Evolutionary conservation across 78 protist species (phyloP).

Genomic region (Dictyostelium purpureum): DNA sequence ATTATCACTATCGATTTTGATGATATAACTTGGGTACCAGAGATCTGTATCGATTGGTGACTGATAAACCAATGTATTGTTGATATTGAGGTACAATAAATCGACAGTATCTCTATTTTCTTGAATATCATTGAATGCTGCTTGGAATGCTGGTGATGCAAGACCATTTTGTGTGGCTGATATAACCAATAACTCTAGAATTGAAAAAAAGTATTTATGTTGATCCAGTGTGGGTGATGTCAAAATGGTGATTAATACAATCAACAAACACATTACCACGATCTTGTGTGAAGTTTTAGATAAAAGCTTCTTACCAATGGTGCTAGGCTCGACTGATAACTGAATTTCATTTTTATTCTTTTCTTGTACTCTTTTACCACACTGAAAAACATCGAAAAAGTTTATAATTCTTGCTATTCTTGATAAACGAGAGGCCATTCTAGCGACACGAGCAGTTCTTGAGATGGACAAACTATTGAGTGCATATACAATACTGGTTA

Average conservation of each 20-base stretch:
- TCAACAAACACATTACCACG: constrained; percentile 26
- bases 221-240: constrained; percentile 1
- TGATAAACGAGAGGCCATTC: constrained; percentile 59
- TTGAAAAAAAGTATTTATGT: background rate
- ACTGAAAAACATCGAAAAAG: constrained; percentile 28
- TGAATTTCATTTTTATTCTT: constrained; percentile 4
- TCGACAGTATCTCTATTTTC: background rate
- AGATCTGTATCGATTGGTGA: background rate
- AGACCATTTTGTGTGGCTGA: constrained; percentile 1
- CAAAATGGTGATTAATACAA: constrained; percentile 25
- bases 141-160: background rate
- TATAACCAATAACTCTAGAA: background rate
- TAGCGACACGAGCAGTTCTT: constrained; percentile 59
- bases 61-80: background rate
- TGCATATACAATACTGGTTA: background rate
- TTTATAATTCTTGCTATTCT: constrained; percentile 20
- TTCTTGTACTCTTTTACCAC: background rate
- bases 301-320: constrained; percentile 38
- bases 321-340: constrained; percentile 12
- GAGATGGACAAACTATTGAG: constrained; percentile 28
- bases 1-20: background rate
- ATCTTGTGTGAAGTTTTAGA: constrained; percentile 36
- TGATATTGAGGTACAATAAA: background rate
- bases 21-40: constrained; percentile 39
- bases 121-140: background rate